Evolutionary conservation across 2,329 filamentous ascomycete species (phyloP).

Genomic region (Apiospora koreana): DNA sequence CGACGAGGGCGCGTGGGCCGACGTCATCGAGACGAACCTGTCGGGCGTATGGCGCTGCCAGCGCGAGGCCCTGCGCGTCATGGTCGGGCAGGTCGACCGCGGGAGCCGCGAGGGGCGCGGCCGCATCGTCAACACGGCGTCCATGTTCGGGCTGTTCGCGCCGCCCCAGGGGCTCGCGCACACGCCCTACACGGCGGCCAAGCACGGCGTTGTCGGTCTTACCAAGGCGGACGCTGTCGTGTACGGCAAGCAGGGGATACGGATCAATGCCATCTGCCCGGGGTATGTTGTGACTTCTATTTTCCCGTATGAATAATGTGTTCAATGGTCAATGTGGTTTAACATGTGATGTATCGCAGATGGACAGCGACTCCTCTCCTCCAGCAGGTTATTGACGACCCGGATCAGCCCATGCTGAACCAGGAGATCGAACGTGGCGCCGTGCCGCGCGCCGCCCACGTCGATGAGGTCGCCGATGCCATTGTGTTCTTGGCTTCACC

Average conservation of each 20-base stretch:
- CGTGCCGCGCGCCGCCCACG: constrained; percentile 43
- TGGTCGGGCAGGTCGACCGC: constrained; percentile 51
- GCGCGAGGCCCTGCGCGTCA: constrained; percentile 49
- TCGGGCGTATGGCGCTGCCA: constrained; percentile 60
- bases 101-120: constrained; percentile 45
- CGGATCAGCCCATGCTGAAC: constrained; percentile 41
- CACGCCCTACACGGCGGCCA: constrained; percentile 7
- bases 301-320: no score
- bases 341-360: constrained; percentile 27
- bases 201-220: constrained; percentile 4
- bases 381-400: not conserved
- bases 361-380: not conserved
- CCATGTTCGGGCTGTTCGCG: constrained; percentile 50
- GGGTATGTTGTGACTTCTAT: not conserved
- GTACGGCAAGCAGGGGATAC: not conserved
- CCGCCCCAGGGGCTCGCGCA: constrained; percentile 20
- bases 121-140: constrained; percentile 55
- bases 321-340: constrained; percentile 10
- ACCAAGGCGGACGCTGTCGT: constrained; percentile 6
- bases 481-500: constrained; percentile 53
- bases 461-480: constrained; percentile 57
- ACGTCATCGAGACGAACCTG: constrained; percentile 53
- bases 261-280: not conserved
- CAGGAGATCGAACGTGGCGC: constrained; percentile 47
- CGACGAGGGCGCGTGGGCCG: constrained; percentile 47